Evolutionary conservation across 148 eudicot genomes (phyloP).

Genomic region (Persicaria tinctoria): DNA sequence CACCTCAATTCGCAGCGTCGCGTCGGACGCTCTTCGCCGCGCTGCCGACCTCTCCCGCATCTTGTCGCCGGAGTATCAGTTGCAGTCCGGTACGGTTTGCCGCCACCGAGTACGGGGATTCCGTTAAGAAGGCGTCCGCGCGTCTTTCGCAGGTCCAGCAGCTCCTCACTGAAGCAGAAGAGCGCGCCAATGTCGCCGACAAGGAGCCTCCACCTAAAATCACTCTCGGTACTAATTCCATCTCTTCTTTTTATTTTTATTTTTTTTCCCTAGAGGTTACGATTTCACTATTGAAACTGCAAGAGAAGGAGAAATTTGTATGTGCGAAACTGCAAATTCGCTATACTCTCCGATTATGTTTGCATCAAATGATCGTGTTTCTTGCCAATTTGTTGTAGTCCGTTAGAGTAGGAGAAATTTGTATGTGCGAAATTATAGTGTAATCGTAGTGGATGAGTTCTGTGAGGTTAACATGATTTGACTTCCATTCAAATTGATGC

Average conservation of each 20-base stretch:
- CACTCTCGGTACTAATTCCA: slow-evolving; percentile 37
- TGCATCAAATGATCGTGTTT: neutral
- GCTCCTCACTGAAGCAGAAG: slow-evolving; percentile 52
- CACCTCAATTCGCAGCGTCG: slow-evolving; percentile 14
- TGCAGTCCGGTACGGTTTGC: slow-evolving; percentile 31
- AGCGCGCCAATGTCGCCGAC: slow-evolving; percentile 47
- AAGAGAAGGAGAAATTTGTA: too few relatives aligned
- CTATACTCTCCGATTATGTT: neutral
- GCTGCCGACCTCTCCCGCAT: neutral
- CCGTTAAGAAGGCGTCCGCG: slow-evolving; percentile 51
- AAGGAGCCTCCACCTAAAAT: slow-evolving; percentile 66
- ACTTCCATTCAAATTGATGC: neutral
- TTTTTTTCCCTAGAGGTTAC: neutral
- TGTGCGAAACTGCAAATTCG: neutral
- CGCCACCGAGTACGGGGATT: slow-evolving; percentile 30
- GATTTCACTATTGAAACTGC: neutral
- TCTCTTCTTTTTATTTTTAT: neutral
- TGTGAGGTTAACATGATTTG: neutral
- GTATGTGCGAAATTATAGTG: neutral
- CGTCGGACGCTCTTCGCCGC: slow-evolving; percentile 16
- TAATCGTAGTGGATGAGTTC: neutral
- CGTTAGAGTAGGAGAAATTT: too few relatives aligned
- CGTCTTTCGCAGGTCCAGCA: slow-evolving; percentile 64
- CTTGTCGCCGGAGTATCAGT: slow-evolving; percentile 30
- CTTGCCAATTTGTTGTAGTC: neutral